Conservation (phyloP, 192 early-diverging fungal genomes). For the Podila minutissima region DNA sequence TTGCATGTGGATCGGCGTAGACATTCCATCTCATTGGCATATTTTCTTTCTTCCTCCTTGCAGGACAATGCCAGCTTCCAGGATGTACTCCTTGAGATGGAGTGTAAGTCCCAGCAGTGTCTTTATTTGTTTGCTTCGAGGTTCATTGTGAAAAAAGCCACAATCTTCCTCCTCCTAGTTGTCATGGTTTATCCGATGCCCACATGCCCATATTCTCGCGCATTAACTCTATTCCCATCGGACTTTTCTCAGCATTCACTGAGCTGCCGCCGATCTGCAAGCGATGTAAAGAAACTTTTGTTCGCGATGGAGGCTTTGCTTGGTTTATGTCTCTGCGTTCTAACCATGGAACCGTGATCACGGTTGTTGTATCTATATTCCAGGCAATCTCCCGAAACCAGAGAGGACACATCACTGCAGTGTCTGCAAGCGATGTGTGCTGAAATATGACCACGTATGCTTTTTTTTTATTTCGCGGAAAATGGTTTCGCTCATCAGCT, state of each 20-base stretch:
- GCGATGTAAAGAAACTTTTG: neutral
- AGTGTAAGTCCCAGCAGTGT: slow-evolving; percentile 37
- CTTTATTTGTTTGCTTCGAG: too few relatives aligned
- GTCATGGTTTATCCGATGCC: too few relatives aligned
- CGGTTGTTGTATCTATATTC: neutral
- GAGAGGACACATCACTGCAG: slow-evolving; percentile 84
- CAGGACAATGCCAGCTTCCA: slow-evolving; percentile 45
- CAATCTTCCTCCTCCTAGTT: neutral
- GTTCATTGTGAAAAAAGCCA: too few relatives aligned
- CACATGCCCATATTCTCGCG: neutral
- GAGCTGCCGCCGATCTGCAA: slow-evolving; percentile 19
- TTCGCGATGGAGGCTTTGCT: too few relatives aligned
- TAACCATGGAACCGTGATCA: too few relatives aligned
- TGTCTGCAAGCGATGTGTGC: slow-evolving; percentile 74
- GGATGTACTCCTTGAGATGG: slow-evolving; percentile 57
- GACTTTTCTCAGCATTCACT: slow-evolving; percentile 13
- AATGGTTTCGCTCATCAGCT: too few relatives aligned
- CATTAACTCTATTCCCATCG: neutral
- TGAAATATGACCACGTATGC: slow-evolving; percentile 74
- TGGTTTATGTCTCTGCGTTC: too few relatives aligned
- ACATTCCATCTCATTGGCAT: neutral
- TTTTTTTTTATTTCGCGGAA: neutral
- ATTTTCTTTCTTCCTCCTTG: neutral
- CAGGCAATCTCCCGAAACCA: slow-evolving; percentile 75
- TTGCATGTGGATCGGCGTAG: slow-evolving; percentile 13